Evolutionary conservation across 805 yeast genomes (phyloP), one percentile per base, ranked within the genome.

Genomic region (Starmerella vaccinii): DNA sequence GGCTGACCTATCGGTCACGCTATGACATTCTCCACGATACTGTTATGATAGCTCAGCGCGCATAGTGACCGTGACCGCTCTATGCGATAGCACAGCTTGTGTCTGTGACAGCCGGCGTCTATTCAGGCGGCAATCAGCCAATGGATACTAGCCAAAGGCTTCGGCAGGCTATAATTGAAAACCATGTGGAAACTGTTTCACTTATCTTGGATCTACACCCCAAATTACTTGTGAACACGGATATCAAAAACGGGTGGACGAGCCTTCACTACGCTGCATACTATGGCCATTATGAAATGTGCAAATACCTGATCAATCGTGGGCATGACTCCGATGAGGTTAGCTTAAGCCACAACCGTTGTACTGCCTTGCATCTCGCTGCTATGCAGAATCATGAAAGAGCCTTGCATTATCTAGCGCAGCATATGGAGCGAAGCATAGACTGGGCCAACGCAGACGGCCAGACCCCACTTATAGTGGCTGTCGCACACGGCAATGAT

Each of bases 181-280:
- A 86, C 47, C 80, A 81, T 53, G 68, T 76, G 19, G 70, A 77
- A 32, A 79, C 82, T 13, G 87, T 80, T 16, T 72, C 75, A 56
- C 74, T 90, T 23, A 68, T 86, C 6, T 65, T 86, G n/a, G 71
- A 74, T 48, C 71, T 87, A 34, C 81, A 73, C 57, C 92, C 94
- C 0, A 81, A 78, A 29, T 70, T 84, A 35, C 63, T 86, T 55
- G 80, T 79, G 53, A 82, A 84, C 61, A 70, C 79, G 22, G 84
- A 87, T 61, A 76, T 87, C 5, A 27, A 62, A 21, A 78, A 81
- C 60, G 95, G 95, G 1, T 86, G 95, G 95, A 73, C 84, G 15
- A 80, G 83, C 34, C 68, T 86, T 43, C 95, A 86, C 63, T 84
- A 85, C 64, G 88, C 95, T 0, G 79, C 90, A 4, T 82, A 63